These are phyloP conservation scores for Fusarium concolor DNA, from an alignment of 2,329 filamentous ascomycete species.

Conservation along the genomic window DNA sequence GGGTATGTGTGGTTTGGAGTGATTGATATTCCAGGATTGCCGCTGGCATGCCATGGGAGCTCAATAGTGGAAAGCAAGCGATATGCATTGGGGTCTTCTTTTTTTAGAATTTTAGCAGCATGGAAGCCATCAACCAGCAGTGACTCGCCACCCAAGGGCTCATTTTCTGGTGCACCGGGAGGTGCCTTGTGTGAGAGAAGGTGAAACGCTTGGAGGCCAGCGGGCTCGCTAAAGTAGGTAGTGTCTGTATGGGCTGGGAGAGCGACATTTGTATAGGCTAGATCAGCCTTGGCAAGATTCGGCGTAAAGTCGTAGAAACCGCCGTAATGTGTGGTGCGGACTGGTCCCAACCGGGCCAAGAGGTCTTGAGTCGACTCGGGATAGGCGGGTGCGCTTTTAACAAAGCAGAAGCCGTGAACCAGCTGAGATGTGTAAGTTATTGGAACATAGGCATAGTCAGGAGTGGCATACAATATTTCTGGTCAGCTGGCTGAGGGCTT, in stretches of 20 bases:
- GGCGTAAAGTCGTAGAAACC: constrained; percentile 84
- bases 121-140: constrained; percentile 89
- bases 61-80: constrained; percentile 64
- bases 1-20: constrained; percentile 77
- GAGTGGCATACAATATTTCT: constrained; percentile 66
- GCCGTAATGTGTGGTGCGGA: constrained; percentile 92
- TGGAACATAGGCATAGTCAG: neutral
- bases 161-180: constrained; percentile 48
- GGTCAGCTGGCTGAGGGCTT: constrained; percentile 71
- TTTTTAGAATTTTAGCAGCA: constrained; percentile 70
- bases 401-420: constrained; percentile 79
- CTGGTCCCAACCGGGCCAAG: constrained; percentile 82
- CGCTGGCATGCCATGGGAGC: constrained; percentile 86
- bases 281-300: constrained; percentile 88
- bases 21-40: constrained; percentile 86
- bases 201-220: constrained; percentile 92
- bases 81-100: constrained; percentile 67
- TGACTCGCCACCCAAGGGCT: constrained; percentile 74
- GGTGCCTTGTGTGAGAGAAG: constrained; percentile 76
- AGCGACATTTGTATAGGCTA: constrained; percentile 87
- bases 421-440: constrained; percentile 59
- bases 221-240: constrained; percentile 94
- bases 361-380: constrained; percentile 42
- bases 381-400: constrained; percentile 71
- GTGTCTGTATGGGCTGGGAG: constrained; percentile 92